phyloP scores from a whole-genome alignment of 1,284 basidiomycete species.

The Gymnopus androsaceus region DNA sequence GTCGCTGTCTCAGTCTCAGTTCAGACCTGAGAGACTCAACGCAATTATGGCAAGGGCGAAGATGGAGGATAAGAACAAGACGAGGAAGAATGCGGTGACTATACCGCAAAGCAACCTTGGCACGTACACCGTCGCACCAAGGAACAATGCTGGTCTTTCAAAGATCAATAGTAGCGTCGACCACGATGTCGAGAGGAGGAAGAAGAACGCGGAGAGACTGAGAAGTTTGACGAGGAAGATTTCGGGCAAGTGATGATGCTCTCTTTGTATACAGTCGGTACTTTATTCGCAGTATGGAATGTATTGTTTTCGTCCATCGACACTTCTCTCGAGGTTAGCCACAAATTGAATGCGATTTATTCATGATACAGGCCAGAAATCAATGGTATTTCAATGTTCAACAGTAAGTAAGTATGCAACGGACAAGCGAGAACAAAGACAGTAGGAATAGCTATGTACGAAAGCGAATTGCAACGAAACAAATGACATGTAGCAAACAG shows the following conservation, averaged over 20 bases:
- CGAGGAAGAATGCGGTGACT: conserved; percentile 75
- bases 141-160: conserved; percentile 47
- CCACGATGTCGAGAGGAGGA: conserved; percentile 68
- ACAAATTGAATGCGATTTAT: no score
- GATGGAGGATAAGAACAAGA: conserved; percentile 65
- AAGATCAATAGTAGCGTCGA: conserved; percentile 59
- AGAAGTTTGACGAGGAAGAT: conserved; percentile 59
- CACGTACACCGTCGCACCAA: conserved; percentile 71
- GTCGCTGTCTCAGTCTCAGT: conserved; percentile 28
- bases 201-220: conserved; percentile 70
- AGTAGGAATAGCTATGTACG: conserved; percentile 3
- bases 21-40: conserved; percentile 45
- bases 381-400: not conserved
- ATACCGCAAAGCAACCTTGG: conserved; percentile 73
- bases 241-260: conserved; percentile 2
- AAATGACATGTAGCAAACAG: not conserved
- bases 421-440: not conserved
- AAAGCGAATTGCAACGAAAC: not conserved
- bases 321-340: no score
- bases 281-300: no score
- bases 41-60: conserved; percentile 71
- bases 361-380: not conserved
- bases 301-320: not conserved
- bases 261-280: not conserved
- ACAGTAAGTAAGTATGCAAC: not conserved